Percentiles rank a stretch among this genome's conserved stretches.
phyloP scores from a whole-genome alignment of 164 flowering plant species.

The Kalanchoe fedtschenkoi region DNA sequence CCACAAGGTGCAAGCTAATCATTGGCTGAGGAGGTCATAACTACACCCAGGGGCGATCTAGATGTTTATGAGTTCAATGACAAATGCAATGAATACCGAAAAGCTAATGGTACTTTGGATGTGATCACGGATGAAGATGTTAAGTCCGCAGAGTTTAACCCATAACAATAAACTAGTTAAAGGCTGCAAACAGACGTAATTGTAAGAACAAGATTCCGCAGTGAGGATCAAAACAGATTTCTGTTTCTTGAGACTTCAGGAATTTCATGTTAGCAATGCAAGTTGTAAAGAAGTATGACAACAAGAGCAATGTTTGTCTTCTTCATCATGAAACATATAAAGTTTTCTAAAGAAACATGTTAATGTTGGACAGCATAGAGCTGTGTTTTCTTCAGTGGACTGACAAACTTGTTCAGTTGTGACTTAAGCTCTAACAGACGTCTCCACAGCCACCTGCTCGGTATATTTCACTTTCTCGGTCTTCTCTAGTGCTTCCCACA shows the following conservation, averaged over 20 bases:
- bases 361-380: too few species aligned
- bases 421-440: constrained; percentile 54
- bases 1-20: too few species aligned
- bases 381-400: too few species aligned
- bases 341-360: too few species aligned
- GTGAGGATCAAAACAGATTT: neutral
- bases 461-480: too few species aligned
- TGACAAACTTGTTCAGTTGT: neutral
- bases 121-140: constrained; percentile 1
- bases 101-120: neutral
- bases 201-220: too few species aligned
- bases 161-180: constrained; percentile 5
- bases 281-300: too few species aligned
- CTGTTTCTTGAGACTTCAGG: too few species aligned
- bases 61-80: constrained; percentile 3
- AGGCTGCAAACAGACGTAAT: neutral
- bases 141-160: constrained; percentile 6
- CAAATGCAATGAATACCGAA: constrained; percentile 3
- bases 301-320: too few species aligned
- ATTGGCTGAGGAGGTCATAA: neutral
- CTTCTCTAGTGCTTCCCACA: constrained; percentile 58
- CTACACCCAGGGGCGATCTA: constrained; percentile 6
- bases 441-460: constrained; percentile 51
- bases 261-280: too few species aligned
- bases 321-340: too few species aligned